Evolutionary conservation across 768 basidiomycete species (phyloP).

Genomic region (Suillus occidentalis): DNA sequence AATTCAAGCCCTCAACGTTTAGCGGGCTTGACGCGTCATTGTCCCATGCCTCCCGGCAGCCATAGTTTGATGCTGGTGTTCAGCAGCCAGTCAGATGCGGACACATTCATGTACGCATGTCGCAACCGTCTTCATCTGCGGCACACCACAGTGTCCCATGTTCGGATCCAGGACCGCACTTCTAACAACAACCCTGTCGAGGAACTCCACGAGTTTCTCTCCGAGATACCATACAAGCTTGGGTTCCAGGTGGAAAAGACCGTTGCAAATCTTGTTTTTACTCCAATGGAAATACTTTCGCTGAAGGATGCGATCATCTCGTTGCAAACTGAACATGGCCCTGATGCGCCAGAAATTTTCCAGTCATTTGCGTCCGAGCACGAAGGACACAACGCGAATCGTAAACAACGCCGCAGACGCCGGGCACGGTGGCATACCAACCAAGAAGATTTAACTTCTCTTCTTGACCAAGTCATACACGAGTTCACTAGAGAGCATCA

Average conservation of each 20-base stretch:
- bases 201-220: slow-evolving; percentile 25
- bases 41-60: slow-evolving; percentile 28
- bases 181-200: slow-evolving; percentile 9
- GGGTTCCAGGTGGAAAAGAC: slow-evolving; percentile 42
- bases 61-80: slow-evolving; percentile 33
- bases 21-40: slow-evolving; percentile 27
- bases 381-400: slow-evolving; percentile 16
- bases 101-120: slow-evolving; percentile 29
- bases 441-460: slow-evolving; percentile 14
- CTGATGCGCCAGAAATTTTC: slow-evolving; percentile 26
- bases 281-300: slow-evolving; percentile 17
- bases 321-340: slow-evolving; percentile 18
- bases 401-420: not conserved
- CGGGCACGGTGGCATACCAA: slow-evolving; percentile 10
- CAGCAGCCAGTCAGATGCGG: slow-evolving; percentile 20
- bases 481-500: slow-evolving; percentile 24
- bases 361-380: slow-evolving; percentile 17
- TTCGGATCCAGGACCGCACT: slow-evolving; percentile 21
- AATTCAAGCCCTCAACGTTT: slow-evolving; percentile 15
- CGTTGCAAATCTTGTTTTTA: slow-evolving; percentile 29
- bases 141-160: not conserved
- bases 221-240: slow-evolving; percentile 31
- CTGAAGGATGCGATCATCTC: slow-evolving; percentile 20
- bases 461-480: slow-evolving; percentile 13
- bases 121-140: slow-evolving; percentile 23